Base-by-base conservation (phyloP, 179 eudicot species). In the Nepenthes alata region DNA sequence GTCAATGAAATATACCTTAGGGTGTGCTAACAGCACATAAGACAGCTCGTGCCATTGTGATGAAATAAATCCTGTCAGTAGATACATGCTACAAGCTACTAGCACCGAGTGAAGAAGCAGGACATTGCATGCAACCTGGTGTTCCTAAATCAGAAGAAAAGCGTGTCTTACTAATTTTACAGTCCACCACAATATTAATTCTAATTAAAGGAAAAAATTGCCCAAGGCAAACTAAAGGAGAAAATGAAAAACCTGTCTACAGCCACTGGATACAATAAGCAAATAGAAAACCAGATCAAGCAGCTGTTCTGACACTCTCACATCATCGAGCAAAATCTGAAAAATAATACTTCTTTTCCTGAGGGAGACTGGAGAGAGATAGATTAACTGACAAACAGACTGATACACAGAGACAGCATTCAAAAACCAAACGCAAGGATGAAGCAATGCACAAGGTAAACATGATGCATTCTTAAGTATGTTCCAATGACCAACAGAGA, bases 311-410 rank as follows among this genome's bases (percentile, higher is more conserved):
- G 87, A 80, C 67, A 93, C 80, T 71, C 80, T 86, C 70, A 85
- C 69, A 69, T 93, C 95, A 57, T 93, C 96, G 4, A 89, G 80
- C 76, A 93, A 62, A 72, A 93, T 85, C 96, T 93, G 96, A 35
- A 75, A 76, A 58, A 74, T 56, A 60, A 11, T 55, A 35, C 13
- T 51, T 45, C 45, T 41, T 25, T 25, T 25, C 6, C 45, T 41
- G 45, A 41, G 45, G 45, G 45, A 41, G 8, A 41, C 45, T 25
- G 25, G 25, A 7, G 45, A 52, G 15, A 60, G 61, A 39, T 16
- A 65, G 11, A 48, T 53, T 15, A 34, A 47, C 45, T 11, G 47
- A 56, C 38, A 12, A 36, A 16, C 36, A 12, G 13, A 16, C 36
- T 35, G 14, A 57, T 14, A 58, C 15, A 13, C 16, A 3, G 15